Percentiles rank a stretch among this genome's conserved stretches.
Conservation (phyloP, 2,329 filamentous ascomycete genomes). For the Diaporthe citri region DNA sequence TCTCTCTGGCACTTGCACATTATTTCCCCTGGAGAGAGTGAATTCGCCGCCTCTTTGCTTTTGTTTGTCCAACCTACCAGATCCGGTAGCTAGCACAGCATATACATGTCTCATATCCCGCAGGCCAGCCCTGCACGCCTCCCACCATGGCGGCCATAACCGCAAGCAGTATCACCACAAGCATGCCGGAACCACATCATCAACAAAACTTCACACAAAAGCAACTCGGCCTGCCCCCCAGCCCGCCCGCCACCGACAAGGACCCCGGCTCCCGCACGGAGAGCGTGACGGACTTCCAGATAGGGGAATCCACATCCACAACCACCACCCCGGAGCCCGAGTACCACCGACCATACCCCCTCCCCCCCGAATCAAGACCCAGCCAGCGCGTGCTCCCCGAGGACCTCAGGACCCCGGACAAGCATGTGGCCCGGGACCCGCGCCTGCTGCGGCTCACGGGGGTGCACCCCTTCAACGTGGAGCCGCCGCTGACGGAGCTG, state of each 20-base stretch:
- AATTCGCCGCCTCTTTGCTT: neutral
- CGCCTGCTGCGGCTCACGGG: constrained; percentile 89
- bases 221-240: constrained; percentile 51
- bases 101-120: constrained; percentile 12
- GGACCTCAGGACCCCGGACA: constrained; percentile 86
- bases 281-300: constrained; percentile 43
- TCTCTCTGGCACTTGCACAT: neutral
- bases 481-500: constrained; percentile 82
- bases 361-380: constrained; percentile 72
- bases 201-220: constrained; percentile 28
- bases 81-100: constrained; percentile 3
- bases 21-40: neutral
- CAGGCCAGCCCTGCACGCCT: neutral
- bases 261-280: constrained; percentile 53
- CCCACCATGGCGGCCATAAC: constrained; percentile 15
- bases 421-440: constrained; percentile 82
- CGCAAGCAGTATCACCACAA: neutral
- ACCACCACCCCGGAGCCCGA: constrained; percentile 16
- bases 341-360: constrained; percentile 61
- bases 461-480: constrained; percentile 91
- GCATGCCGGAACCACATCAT: neutral
- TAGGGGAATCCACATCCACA: constrained; percentile 39
- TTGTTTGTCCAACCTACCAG: constrained; percentile 13
- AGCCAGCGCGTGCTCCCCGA: constrained; percentile 75
- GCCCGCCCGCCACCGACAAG: constrained; percentile 55